Evolutionary conservation across 345 rosid species (phyloP).

Genomic region (Alliaria petiolata): DNA sequence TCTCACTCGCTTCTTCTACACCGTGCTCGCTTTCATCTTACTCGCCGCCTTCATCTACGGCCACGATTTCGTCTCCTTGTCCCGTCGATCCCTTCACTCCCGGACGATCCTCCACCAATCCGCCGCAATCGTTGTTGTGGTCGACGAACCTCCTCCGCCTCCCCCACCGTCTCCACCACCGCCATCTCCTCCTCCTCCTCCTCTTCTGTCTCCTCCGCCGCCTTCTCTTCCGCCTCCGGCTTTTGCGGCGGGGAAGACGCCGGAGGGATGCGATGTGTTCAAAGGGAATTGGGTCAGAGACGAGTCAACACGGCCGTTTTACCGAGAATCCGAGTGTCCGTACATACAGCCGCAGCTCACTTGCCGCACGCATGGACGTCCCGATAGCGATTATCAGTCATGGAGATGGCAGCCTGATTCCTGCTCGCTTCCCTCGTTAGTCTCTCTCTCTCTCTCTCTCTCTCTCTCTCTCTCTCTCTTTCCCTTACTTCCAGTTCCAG

Average conservation of each 20-base stretch:
- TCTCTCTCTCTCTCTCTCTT: too few relatives aligned
- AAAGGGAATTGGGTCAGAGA: constrained; percentile 81
- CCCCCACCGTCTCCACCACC: neutral
- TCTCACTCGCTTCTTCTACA: constrained; percentile 56
- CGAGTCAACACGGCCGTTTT: constrained; percentile 52
- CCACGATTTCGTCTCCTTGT: constrained; percentile 57
- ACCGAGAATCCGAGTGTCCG: constrained; percentile 80
- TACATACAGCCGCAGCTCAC: constrained; percentile 89
- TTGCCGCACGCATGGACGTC: constrained; percentile 76
- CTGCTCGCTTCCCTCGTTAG: constrained; percentile 81
- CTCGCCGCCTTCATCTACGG: constrained; percentile 63
- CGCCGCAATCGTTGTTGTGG: neutral
- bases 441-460: neutral
- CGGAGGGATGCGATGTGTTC: constrained; percentile 69
- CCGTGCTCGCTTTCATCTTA: constrained; percentile 54
- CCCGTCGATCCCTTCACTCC: constrained; percentile 41
- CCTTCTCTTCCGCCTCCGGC: neutral
- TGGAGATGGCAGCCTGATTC: constrained; percentile 94
- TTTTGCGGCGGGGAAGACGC: constrained; percentile 38
- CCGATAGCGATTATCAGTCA: constrained; percentile 54
- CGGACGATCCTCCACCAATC: constrained; percentile 17
- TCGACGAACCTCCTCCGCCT: neutral
- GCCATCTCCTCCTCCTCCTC: constrained; percentile 2
- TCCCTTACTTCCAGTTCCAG: neutral
- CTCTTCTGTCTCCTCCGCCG: neutral